These are phyloP conservation scores for Acephala macrosclerotiorum DNA, from an alignment of 2,329 filamentous ascomycete species.

Conservation along the genomic window DNA sequence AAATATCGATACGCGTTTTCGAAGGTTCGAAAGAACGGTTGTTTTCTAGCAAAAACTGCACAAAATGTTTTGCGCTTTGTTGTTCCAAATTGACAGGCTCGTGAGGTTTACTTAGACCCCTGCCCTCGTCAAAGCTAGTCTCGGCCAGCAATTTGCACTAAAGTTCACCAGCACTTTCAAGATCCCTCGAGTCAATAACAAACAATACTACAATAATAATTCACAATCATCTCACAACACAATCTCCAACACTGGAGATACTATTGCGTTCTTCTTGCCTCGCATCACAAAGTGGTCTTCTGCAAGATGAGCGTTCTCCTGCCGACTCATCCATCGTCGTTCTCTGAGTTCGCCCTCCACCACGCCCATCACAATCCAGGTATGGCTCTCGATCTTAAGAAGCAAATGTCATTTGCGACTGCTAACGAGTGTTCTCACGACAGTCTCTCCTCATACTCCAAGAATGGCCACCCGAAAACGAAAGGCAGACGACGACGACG, in stretches of 20 bases:
- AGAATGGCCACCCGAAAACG: constrained; percentile 73
- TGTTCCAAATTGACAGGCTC: background rate
- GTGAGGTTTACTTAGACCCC: background rate
- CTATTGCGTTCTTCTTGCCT: constrained; percentile 1
- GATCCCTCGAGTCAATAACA: constrained; percentile 8
- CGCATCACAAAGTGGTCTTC: constrained; percentile 15
- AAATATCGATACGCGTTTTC: background rate
- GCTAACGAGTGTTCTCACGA: constrained; percentile 23
- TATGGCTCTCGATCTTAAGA: constrained; percentile 45
- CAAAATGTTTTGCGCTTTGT: constrained; percentile 2
- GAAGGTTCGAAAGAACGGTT: background rate
- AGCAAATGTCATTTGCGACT: constrained; percentile 10
- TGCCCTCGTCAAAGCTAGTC: background rate
- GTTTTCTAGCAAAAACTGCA: background rate
- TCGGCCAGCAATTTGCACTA: constrained; percentile 3
- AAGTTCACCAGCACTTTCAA: background rate
- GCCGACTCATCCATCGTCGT: constrained; percentile 62
- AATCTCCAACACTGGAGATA: constrained; percentile 12
- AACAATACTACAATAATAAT: constrained; percentile 4
- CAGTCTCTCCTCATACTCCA: constrained; percentile 55
- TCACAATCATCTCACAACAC: background rate
- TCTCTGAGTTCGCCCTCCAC: constrained; percentile 65
- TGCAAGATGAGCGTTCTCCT: constrained; percentile 68
- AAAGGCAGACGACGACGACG: constrained; percentile 84
- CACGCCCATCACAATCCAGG: constrained; percentile 60